Conservation (phyloP, 495 filamentous ascomycete genomes). For the Talaromyces ruber region DNA sequence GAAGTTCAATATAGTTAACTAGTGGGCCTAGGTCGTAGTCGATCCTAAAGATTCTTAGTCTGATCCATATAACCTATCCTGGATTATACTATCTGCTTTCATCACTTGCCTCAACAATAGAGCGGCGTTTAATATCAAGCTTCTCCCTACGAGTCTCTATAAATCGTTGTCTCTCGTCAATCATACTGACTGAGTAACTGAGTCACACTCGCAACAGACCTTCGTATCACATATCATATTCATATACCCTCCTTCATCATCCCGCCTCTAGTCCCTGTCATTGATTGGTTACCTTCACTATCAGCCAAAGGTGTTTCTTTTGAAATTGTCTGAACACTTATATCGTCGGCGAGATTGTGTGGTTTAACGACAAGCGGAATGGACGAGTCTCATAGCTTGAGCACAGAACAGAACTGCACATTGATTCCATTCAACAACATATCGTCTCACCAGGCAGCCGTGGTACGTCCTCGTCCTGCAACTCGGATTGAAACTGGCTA, state of each 20-base stretch:
- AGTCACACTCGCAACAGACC: neutral
- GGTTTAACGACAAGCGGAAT: neutral
- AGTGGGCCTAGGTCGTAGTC: neutral
- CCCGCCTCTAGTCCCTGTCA: neutral
- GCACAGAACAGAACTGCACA: neutral
- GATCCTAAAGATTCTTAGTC: neutral
- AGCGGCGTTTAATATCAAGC: neutral
- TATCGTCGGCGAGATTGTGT: neutral
- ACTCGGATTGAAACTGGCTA: slow-evolving; percentile 5
- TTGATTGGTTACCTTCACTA: neutral
- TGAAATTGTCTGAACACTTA: neutral
- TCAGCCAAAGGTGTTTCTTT: neutral
- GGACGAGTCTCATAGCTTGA: slow-evolving; percentile 1
- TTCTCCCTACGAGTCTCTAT: neutral
- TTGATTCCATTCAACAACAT: slow-evolving; percentile 2
- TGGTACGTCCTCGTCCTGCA: neutral
- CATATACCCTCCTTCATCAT: neutral
- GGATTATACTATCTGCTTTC: neutral
- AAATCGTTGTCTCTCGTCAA: neutral
- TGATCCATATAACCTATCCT: neutral
- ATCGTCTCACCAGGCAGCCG: neutral
- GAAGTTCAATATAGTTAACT: neutral
- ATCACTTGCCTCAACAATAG: neutral
- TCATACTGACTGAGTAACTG: neutral
- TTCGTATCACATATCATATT: neutral